Evolutionary conservation across 139 green algal species (phyloP), one percentile per base, ranked within the genome.

Genomic region (Monoraphidium neglectum): DNA sequence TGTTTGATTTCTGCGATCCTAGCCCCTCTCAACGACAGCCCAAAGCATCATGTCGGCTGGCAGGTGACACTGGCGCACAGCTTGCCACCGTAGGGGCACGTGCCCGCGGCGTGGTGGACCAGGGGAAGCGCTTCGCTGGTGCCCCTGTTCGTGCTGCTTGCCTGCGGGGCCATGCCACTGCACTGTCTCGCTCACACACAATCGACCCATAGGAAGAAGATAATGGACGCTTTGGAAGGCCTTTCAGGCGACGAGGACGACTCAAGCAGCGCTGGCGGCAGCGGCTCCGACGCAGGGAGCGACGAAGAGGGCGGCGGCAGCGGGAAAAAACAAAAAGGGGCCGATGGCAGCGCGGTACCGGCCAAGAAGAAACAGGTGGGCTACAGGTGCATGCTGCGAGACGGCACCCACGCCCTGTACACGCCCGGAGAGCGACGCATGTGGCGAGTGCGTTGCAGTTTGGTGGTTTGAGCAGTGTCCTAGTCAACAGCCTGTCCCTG

Each of bases 171-270:
- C 53, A 66, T 3, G 35, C 53, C 56, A 43, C 65, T 16, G 43
- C 12, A 51, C 43, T 46, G 36, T 33, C 54, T 12, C 37, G n/a
- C 51, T 75, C 53, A 67, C 65, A 56, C 12, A n/a, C n/a, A n/a
- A 12, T 35, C 4, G 36, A 46, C 18, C 24, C 26, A 36, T 63
- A 59, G 56, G 16, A 77, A 83, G 5, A 71, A 71, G 15, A 74
- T 83, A n/a, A 49, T 83, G 70, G 77, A 72, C 37, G 46, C 74
- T 36, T 43, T 77, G 6, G 63, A 78, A 10, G 77, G 60, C 21
- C 37, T 75, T 1, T 66, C 51, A 5, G 77, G 74, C 38, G 77
- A 70, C 46, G 71, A 51, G 32, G 77, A 68, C 16, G 51, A 64
- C 1, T 33, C 30, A n/a, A 8, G 68, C 49, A 18, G 59, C 65